Evolutionary conservation across 331 rosid genomes (phyloP), one percentile per base, ranked within the genome.

Genomic region (Quercus lobata): DNA sequence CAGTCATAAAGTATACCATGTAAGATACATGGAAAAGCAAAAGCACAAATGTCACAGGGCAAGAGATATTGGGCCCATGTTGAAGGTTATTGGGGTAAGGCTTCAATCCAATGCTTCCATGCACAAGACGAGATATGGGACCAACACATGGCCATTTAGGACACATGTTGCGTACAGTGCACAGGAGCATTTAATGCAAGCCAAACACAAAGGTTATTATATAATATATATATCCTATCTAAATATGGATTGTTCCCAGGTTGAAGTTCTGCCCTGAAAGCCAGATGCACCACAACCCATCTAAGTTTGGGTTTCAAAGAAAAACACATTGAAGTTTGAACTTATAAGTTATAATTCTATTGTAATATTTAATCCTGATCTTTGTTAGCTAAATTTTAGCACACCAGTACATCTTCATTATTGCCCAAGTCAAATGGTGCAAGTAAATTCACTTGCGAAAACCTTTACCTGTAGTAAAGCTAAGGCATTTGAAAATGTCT

Each of bases 401-500:
- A 53, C 22, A 11, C 72, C 74, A 63, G 10, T 32, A 72, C 52
- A 72, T 72, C 54, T 57, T 24, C 79, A 77, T 32, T 57, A 62
- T 34, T 15, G 55, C 19, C 55, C 7, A 25, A 2, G 63, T 53
- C 46, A 19, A 44, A 66, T 44, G 76, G 4, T 24, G 32, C 35
- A 29, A 19, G 56, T 22, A 24, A 72, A 55, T 41, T 69, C 61
- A 74, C 76, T 55, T 83, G 60, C 34, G 35, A 41, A 85, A 77
- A 68, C 6, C 46, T 56, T 73, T 78, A 95, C 99, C 99, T 82
- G 83, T 29, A 95, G 75, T 63, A 90, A 73, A 77, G 82, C 54
- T 84, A 95, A 83, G 58, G 98, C 99, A 75, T 77, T 83, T 3
- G 80, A 75, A 75, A 95, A 95, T 65, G 94, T 95, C 83, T 87